Conservation (phyloP, 1,284 basidiomycete genomes). For the Heterobasidion parviporum region DNA sequence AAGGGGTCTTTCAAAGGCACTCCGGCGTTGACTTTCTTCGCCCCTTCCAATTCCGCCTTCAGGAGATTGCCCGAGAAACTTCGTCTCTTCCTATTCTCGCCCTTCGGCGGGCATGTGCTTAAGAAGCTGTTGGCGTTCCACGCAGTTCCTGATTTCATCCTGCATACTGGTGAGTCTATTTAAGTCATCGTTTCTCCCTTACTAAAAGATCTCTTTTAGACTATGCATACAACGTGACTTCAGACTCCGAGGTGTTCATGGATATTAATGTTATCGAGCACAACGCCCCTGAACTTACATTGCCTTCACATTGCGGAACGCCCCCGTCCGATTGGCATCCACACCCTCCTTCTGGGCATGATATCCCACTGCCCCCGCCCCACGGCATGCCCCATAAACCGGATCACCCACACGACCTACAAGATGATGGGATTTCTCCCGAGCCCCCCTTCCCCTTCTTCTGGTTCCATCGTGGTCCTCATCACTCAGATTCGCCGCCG, state of each 20-base stretch:
- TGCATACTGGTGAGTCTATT: not conserved
- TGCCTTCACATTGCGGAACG: too few relatives aligned
- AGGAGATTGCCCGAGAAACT: not conserved
- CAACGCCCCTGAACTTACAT: too few relatives aligned
- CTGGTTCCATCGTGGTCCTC: too few relatives aligned
- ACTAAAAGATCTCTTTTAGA: not conserved
- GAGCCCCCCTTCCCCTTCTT: too few relatives aligned
- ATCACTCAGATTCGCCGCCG: too few relatives aligned
- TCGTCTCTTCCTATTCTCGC: not conserved
- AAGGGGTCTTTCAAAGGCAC: not conserved
- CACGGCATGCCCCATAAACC: too few relatives aligned
- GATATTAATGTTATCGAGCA: not conserved
- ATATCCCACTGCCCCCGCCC: too few relatives aligned
- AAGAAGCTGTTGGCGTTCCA: not conserved
- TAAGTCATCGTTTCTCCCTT: not conserved
- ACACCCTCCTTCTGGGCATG: too few relatives aligned
- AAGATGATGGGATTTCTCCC: too few relatives aligned
- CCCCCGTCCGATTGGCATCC: too few relatives aligned
- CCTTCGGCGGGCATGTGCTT: not conserved
- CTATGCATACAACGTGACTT: not conserved
- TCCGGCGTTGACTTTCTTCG: not conserved
- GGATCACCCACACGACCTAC: too few relatives aligned
- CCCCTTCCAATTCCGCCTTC: not conserved
- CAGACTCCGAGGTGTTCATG: not conserved
- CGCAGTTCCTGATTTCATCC: not conserved